Evolutionary conservation across 495 filamentous ascomycete genomes (phyloP).

Genomic region (Xylaria grammica): DNA sequence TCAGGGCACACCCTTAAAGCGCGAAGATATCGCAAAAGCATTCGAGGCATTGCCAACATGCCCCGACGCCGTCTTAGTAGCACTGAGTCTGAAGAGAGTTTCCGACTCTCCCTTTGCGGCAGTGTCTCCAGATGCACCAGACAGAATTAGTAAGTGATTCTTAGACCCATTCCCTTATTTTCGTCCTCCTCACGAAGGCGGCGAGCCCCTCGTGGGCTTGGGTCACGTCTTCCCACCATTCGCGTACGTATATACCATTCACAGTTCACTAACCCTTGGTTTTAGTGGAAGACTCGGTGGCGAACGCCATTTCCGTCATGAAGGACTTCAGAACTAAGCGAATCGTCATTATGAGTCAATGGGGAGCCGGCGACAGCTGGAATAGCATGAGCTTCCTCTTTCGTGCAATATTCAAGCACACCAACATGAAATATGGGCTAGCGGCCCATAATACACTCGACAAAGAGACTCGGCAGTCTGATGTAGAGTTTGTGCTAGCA

Average conservation of each 20-base stretch:
- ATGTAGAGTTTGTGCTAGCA: slow-evolving; percentile 20
- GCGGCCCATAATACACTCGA: slow-evolving; percentile 24
- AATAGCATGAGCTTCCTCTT: slow-evolving; percentile 22
- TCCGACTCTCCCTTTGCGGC: slow-evolving; percentile 24
- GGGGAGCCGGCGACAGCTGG: slow-evolving; percentile 39
- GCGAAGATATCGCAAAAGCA: slow-evolving; percentile 41
- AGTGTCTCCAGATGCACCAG: slow-evolving; percentile 37
- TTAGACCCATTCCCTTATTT: neutral
- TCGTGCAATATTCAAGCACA: slow-evolving; percentile 14
- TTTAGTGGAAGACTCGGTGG: slow-evolving; percentile 36
- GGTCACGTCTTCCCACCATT: neutral
- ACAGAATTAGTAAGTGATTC: slow-evolving; percentile 14
- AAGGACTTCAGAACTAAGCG: slow-evolving; percentile 39
- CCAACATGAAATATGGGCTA: slow-evolving; percentile 19
- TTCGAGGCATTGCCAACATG: slow-evolving; percentile 34
- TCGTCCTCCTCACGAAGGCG: neutral
- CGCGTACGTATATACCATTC: neutral
- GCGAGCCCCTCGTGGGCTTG: neutral
- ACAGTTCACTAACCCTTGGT: slow-evolving; percentile 17
- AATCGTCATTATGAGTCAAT: slow-evolving; percentile 46
- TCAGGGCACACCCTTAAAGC: slow-evolving; percentile 46
- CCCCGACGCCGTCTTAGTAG: slow-evolving; percentile 40
- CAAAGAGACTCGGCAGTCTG: slow-evolving; percentile 17
- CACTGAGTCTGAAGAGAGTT: slow-evolving; percentile 36
- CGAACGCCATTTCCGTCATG: slow-evolving; percentile 45